phyloP scores from a whole-genome alignment of 2,329 filamentous ascomycete species.

The Sporothrix schenckii region DNA sequence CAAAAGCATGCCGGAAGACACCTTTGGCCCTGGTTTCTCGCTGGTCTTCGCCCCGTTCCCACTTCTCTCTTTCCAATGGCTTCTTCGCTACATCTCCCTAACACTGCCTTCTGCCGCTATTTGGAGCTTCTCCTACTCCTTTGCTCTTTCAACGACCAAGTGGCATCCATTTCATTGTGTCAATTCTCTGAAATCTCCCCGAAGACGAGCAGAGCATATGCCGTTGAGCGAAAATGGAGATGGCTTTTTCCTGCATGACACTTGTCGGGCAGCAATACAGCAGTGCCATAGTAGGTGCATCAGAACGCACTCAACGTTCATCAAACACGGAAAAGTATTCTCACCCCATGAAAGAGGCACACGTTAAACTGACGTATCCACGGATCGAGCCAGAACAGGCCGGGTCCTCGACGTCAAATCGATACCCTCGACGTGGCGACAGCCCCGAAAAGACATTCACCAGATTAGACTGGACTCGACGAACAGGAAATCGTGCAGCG shows the following conservation, averaged over 20 bases:
- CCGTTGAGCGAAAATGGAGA: conserved; percentile 17
- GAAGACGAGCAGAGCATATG: neutral
- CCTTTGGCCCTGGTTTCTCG: conserved; percentile 8
- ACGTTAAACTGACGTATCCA: conserved; percentile 4
- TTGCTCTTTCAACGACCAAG: neutral
- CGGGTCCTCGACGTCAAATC: neutral
- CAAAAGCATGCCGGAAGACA: neutral
- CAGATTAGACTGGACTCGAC: conserved; percentile 13
- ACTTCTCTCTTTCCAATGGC: neutral
- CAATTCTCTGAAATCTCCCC: neutral
- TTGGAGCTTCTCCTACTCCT: neutral
- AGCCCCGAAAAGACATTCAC: conserved; percentile 3
- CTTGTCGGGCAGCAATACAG: conserved; percentile 26
- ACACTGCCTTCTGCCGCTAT: neutral
- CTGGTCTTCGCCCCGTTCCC: neutral
- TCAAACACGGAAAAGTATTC: neutral
- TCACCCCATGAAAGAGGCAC: neutral
- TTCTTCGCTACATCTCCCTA: neutral
- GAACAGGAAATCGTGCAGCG: neutral
- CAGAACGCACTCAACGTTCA: neutral
- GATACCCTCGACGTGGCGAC: neutral
- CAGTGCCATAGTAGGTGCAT: neutral
- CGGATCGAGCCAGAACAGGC: neutral
- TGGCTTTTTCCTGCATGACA: neutral
- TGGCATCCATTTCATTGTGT: neutral